phyloP scores from a whole-genome alignment of 1,139 yeast genomes.

The Yamadazyma conglobata region DNA sequence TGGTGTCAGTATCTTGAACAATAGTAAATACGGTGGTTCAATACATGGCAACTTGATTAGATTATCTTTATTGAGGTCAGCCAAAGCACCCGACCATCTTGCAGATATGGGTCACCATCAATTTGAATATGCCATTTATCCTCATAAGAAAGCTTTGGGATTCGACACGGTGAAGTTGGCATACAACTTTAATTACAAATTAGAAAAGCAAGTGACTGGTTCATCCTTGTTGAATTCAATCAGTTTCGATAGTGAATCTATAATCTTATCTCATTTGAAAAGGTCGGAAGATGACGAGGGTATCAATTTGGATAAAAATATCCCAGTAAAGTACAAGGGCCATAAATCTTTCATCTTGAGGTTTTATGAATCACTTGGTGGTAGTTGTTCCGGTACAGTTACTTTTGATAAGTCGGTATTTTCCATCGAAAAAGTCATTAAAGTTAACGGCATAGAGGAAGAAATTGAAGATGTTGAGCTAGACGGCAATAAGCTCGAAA shows the following conservation, averaged over 20 bases:
- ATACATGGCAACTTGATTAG: constrained; percentile 89
- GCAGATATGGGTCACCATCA: constrained; percentile 92
- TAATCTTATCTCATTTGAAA: constrained; percentile 75
- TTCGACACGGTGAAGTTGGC: constrained; percentile 69
- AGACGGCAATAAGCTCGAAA: constrained; percentile 28
- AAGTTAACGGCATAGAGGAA: constrained; percentile 72
- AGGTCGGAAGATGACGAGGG: constrained; percentile 83
- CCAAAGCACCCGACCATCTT: constrained; percentile 86
- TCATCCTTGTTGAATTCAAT: constrained; percentile 15
- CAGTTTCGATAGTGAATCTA: constrained; percentile 38
- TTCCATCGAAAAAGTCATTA: constrained; percentile 47
- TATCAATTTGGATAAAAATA: constrained; percentile 32
- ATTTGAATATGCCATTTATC: constrained; percentile 79
- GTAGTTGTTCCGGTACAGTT: constrained; percentile 53
- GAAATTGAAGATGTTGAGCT: constrained; percentile 31
- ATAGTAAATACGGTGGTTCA: constrained; percentile 86
- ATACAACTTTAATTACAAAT: constrained; percentile 71
- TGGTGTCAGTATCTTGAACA: constrained; percentile 85
- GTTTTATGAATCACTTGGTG: constrained; percentile 85
- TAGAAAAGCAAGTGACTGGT: constrained; percentile 17
- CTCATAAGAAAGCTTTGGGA: constrained; percentile 69
- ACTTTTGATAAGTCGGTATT: constrained; percentile 28
- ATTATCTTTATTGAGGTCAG: constrained; percentile 74
- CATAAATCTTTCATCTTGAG: constrained; percentile 62
- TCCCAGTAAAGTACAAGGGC: constrained; percentile 38